Base-by-base conservation (phyloP, 768 basidiomycete genomes). In the Leucocoprinus leucothites region DNA sequence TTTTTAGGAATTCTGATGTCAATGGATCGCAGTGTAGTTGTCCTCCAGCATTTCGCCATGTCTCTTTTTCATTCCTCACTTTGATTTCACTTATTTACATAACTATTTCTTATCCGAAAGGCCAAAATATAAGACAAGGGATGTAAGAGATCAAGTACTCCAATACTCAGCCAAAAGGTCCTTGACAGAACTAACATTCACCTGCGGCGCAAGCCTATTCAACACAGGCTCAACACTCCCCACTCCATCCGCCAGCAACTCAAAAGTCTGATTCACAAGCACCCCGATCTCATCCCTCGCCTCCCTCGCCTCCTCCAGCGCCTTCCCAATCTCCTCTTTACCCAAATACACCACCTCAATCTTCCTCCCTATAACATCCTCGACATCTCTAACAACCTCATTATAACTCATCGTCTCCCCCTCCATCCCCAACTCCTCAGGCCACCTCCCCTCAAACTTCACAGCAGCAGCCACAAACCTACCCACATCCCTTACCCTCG, bases 391-490 rank as follows among this genome's bases (percentile, higher is more conserved):
- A 22, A 53, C 42, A 18, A 53, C 16, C 16, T 34, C 3, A 25
- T 53, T 53, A 26, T 44, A 53, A 14, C 41, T 45, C 5, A 42
- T 53, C 13, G 25, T 53, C 25, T 53, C 41, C 4, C 52, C 22
- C n/a, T 40, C 16, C 52, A 53, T 53, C 16, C 52, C 43, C 9
- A 53, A 24, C n/a, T 53, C 52, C 18, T 53, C 42, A 7, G 52
- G 52, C 52, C 52, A 53, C 25, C 19, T 13, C 14, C 18, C 22
- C 19, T 48, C 31, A 14, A 53, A 25, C 16, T 42, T 35, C 24
- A 53, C 42, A 13, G 52, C 52, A 28, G 25, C 25, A 3, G 52
- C 52, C 40, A 41, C 40, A 5, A 14, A 41, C 6, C 5, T 41
- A 3, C 40, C 40, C 4, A 41, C 40, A 41, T 41, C 40, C 16